Base-by-base conservation (phyloP, 805 yeast species). In the Teunomyces atbi region DNA sequence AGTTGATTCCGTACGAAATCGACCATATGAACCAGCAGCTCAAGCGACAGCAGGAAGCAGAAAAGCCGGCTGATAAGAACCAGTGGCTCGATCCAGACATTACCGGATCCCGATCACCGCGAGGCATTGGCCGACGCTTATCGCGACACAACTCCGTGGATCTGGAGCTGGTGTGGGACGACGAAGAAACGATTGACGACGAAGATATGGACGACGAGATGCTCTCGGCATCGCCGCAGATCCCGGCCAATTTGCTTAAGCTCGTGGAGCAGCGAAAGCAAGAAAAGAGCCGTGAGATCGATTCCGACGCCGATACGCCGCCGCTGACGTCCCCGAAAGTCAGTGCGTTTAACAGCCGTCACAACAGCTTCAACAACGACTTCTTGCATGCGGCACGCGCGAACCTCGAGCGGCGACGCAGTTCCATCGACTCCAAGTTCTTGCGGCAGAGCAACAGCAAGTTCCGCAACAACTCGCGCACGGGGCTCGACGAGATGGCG, bases 151-250 rank as follows among this genome's bases (percentile, higher is more conserved):
- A 42, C 28, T 44, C 42, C 12, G 21, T 34, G 11, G 64, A 57
- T 30, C 58, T 56, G 15, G 62, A 53, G 16, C 48, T 44, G 10
- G 30, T 44, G 1, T 55, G 59, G 57, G 65, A 61, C 6, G 68
- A 56, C 15, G 60, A 55, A 4, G 60, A 58, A 19, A 54, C 60
- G 33, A 49, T 64, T n/a, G 71, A 68, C 49, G 76, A 70, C 45
- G 75, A 70, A 41, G 76, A 72, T 32, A 53, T 69, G 45, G 76
- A 72, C 54, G 73, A 76, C 39, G 76, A 73, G 28, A 49, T 69
- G 18, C 60, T 82, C 19, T 77, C 84, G 0, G 82, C 81, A 4
- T 83, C 88, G 1, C 89, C 89, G 1, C 86, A 84, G 54, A 83
- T 84, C 2, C 89, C 89, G 0, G 78, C 78, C 28, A 79, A 79